A percentile compares a stretch with the other conserved stretches of the same genome.
phyloP scores from a whole-genome alignment of 2,329 filamentous ascomycete genomes.

The Nemania sp. region DNA sequence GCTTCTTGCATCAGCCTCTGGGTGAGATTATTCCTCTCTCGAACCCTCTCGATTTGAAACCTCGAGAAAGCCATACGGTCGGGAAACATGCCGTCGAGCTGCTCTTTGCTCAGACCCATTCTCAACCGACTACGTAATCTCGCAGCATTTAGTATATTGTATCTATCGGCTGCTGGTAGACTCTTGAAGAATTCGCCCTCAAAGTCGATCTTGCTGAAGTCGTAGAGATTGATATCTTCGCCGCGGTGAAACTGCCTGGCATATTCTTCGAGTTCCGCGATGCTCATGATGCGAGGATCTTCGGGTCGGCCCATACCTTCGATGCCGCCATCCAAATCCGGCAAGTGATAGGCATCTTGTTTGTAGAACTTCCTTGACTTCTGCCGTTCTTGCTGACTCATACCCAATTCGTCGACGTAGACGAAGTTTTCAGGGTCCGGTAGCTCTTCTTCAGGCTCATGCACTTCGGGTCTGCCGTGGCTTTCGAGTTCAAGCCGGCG shows the following conservation, averaged over 20 bases:
- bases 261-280: constrained; percentile 92
- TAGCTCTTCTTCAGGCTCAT: constrained; percentile 67
- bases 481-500: constrained; percentile 51
- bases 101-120: constrained; percentile 96
- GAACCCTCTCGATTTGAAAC: constrained; percentile 94
- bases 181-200: constrained; percentile 94
- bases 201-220: constrained; percentile 99
- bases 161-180: constrained; percentile 84
- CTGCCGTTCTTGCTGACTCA: constrained; percentile 76
- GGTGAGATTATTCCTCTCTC: constrained; percentile 90
- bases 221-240: constrained; percentile 89
- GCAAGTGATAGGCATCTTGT: constrained; percentile 93
- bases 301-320: constrained; percentile 86
- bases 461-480: constrained; percentile 42
- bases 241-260: constrained; percentile 89
- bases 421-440: constrained; percentile 73
- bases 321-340: constrained; percentile 79
- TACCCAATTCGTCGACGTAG: constrained; percentile 87
- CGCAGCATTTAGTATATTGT: constrained; percentile 96
- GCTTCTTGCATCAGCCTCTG: constrained; percentile 94
- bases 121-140: constrained; percentile 83
- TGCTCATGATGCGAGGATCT: constrained; percentile 94
- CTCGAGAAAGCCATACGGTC: constrained; percentile 95
- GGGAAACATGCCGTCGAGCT: constrained; percentile 94
- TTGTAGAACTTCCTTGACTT: constrained; percentile 81